These are phyloP conservation scores for Nicotiana undulata DNA, from an alignment of 257 asterid species.

Conservation along the genomic window DNA sequence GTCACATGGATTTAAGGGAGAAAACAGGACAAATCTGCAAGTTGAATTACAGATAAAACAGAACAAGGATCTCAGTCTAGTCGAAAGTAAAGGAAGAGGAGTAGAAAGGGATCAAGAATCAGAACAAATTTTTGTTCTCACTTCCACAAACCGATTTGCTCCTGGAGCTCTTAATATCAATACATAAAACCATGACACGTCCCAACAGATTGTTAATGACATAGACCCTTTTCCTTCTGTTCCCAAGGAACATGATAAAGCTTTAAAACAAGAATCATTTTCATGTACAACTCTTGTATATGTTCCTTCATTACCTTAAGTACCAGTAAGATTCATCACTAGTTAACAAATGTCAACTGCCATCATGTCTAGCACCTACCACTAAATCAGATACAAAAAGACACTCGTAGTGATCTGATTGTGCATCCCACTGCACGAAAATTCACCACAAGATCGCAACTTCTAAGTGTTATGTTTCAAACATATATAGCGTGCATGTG, in stretches of 20 bases:
- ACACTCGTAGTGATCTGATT: not conserved
- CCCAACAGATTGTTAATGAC: not conserved
- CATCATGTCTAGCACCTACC: not conserved
- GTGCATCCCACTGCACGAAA: not conserved
- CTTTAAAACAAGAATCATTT: not conserved
- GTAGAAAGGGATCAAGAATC: not conserved
- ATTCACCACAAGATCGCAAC: not conserved
- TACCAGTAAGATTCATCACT: not conserved
- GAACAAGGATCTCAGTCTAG: not conserved
- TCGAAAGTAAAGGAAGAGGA: not conserved
- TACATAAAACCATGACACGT: not conserved
- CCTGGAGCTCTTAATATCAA: not conserved
- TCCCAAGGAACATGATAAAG: not conserved
- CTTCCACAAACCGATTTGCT: not conserved
- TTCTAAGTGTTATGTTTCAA: not conserved
- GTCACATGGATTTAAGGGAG: no score
- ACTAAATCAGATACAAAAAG: not conserved
- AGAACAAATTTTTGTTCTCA: not conserved
- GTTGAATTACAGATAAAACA: not conserved
- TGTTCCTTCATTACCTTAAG: not conserved
- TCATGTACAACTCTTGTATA: not conserved
- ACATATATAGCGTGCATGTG: not conserved
- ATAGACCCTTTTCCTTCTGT: not conserved
- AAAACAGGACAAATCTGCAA: not conserved
- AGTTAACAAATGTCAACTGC: not conserved